Evolutionary conservation across 1,284 basidiomycete species (phyloP), one percentile per base, ranked within the genome.

Genomic region (Cryptococcus sp.): DNA sequence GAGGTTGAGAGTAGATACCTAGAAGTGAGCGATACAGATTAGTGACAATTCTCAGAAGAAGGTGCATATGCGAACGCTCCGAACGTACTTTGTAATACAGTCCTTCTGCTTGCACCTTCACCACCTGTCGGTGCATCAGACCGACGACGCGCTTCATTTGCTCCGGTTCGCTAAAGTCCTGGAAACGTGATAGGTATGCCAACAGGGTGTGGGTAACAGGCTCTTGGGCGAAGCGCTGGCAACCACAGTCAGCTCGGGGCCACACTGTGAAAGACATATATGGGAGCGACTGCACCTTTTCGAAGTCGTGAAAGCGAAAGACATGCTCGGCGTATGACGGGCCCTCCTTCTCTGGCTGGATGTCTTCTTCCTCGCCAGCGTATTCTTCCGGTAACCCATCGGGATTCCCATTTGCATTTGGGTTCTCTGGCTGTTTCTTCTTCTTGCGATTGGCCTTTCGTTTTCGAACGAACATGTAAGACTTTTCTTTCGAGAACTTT

Each of bases 271-370:
- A 37, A 13, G 5, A 52, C 22, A 15, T 44, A 15, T 17, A 39
- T n/a, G 15, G 50, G 23, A 61, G 17, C 17, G 40, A 37, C 3
- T n/a, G 54, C 87, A 93, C 93, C 82, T 84, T 82, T 77, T 96
- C 90, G 64, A 92, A 94, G 19, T 87, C 84, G 61, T 91, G 87
- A 72, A 97, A 93, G 0, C 89, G 89, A 78, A 95, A 94, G 73
- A 88, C 84, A 43, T 90, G 91, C 72, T 96, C 93, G 50, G 85
- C 82, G 55, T 89, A 84, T 38, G 84, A 80, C 22, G 87, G 85
- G 52, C 61, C 63, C 19, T 88, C 86, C 37, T 83, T 83, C 23
- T 90, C 87, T 46, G 83, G 70, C 16, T 74, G 74, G 15, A 82
- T 83, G 44, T 83, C 82, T 40, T 83, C 83, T 57, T 83, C 83